Evolutionary conservation across 2,329 filamentous ascomycete species (phyloP).

Genomic region (Neophaeococcomyces aloes): DNA sequence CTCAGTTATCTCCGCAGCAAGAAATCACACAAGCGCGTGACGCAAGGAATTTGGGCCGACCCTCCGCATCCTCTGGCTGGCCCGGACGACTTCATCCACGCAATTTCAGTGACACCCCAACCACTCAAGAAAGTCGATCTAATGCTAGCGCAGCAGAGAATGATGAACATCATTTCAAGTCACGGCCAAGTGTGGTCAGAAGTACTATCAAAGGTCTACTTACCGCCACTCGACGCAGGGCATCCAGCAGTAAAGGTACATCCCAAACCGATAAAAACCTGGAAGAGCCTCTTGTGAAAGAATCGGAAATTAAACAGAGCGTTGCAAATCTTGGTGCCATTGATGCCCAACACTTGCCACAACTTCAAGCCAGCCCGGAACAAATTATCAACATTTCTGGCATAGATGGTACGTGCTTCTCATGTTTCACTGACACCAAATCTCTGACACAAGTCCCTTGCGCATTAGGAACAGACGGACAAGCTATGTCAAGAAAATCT

Average conservation of each 20-base stretch:
- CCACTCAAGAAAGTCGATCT: constrained; percentile 9
- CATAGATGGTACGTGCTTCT: not conserved
- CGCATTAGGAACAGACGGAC: constrained; percentile 8
- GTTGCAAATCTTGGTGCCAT: constrained; percentile 6
- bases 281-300: not conserved
- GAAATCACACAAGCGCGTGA: not conserved
- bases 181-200: constrained; percentile 13
- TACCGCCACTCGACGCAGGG: constrained; percentile 12
- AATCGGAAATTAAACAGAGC: constrained; percentile 8
- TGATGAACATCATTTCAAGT: constrained; percentile 8
- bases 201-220: constrained; percentile 17
- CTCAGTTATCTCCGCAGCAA: not conserved
- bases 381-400: constrained; percentile 4
- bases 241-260: constrained; percentile 12
- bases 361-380: constrained; percentile 9
- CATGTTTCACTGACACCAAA: constrained; percentile 5
- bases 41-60: constrained; percentile 3
- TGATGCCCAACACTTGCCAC: constrained; percentile 6
- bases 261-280: not conserved
- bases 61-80: constrained; percentile 13
- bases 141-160: constrained; percentile 4
- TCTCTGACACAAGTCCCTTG: constrained; percentile 5
- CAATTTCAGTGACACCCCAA: constrained; percentile 3
- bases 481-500: constrained; percentile 6
- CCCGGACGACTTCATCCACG: constrained; percentile 15